Evolutionary conservation across 805 yeast species (phyloP).

Genomic region (Kluyveromyces wickerhamii): DNA sequence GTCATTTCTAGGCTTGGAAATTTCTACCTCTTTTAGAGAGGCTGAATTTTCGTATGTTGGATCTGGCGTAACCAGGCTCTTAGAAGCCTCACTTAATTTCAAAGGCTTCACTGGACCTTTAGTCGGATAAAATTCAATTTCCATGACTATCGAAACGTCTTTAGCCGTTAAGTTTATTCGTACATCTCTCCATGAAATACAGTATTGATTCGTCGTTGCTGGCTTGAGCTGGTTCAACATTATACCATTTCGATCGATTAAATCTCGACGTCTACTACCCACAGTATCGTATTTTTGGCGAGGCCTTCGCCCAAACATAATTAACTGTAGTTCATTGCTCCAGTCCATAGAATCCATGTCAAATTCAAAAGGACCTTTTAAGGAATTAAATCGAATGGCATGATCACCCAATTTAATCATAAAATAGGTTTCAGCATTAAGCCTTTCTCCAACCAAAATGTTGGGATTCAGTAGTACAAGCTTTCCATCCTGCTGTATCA

Average conservation of each 20-base stretch:
- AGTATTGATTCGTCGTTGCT: slow-evolving; percentile 4
- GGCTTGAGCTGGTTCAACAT: slow-evolving; percentile 1
- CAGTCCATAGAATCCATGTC: slow-evolving; percentile 4
- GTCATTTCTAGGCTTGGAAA: no score
- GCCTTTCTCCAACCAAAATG: not conserved
- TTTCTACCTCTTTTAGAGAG: no score
- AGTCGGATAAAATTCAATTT: slow-evolving; percentile 15
- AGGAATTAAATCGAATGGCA: slow-evolving; percentile 10
- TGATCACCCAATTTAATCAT: slow-evolving; percentile 9
- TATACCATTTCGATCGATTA: slow-evolving; percentile 7
- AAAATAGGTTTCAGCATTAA: slow-evolving; percentile 9
- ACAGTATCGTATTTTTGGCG: slow-evolving; percentile 6
- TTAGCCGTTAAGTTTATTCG: slow-evolving; percentile 3
- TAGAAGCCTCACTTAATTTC: no score
- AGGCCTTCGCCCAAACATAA: slow-evolving; percentile 8
- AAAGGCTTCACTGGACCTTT: slow-evolving; percentile 2
- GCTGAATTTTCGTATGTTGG: no score
- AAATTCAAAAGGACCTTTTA: slow-evolving; percentile 4
- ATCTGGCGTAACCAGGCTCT: no score
- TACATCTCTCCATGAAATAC: slow-evolving; percentile 12
- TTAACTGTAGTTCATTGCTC: slow-evolving; percentile 7
- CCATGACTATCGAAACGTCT: slow-evolving; percentile 6
- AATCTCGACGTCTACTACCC: slow-evolving; percentile 10
- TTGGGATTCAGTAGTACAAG: slow-evolving; percentile 8
- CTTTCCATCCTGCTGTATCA: slow-evolving; percentile 9